phyloP scores from a whole-genome alignment of 2,329 filamentous ascomycete genomes.

The Alternaria sp. region DNA sequence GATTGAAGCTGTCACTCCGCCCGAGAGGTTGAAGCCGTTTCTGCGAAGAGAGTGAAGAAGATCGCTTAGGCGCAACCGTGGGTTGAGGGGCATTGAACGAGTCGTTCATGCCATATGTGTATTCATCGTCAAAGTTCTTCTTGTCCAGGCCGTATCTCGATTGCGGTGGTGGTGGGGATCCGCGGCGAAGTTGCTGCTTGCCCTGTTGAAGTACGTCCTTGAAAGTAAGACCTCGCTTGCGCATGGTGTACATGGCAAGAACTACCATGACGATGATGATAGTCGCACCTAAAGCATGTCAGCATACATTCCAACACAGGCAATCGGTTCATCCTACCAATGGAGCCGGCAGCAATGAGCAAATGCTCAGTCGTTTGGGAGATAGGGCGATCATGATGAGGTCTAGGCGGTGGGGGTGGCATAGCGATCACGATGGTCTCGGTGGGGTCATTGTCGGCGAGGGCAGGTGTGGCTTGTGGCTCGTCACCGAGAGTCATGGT shows the following conservation, averaged over 20 bases:
- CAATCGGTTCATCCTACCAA: constrained; percentile 32
- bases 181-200: constrained; percentile 33
- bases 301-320: constrained; percentile 11
- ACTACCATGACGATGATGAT: constrained; percentile 50
- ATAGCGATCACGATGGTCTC: constrained; percentile 39
- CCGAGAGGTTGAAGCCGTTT: constrained; percentile 38
- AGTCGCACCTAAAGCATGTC: constrained; percentile 44
- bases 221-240: constrained; percentile 48
- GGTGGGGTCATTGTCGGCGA: constrained; percentile 34
- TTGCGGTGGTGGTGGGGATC: constrained; percentile 31
- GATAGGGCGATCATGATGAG: constrained; percentile 31
- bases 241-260: constrained; percentile 48
- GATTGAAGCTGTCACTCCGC: constrained; percentile 43
- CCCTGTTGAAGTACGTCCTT: constrained; percentile 36
- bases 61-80: constrained; percentile 31
- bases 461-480: constrained; percentile 25
- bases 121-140: constrained; percentile 36
- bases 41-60: constrained; percentile 40
- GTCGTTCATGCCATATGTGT: constrained; percentile 32
- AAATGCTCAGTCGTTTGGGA: constrained; percentile 51
- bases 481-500: constrained; percentile 30
- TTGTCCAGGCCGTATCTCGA: constrained; percentile 36
- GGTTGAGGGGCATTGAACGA: constrained; percentile 38
- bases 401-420: constrained; percentile 17
- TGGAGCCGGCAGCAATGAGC: constrained; percentile 53